Base-by-base conservation (phyloP, 192 early-diverging fungal genomes). In the Entophlyctis luteolus region DNA sequence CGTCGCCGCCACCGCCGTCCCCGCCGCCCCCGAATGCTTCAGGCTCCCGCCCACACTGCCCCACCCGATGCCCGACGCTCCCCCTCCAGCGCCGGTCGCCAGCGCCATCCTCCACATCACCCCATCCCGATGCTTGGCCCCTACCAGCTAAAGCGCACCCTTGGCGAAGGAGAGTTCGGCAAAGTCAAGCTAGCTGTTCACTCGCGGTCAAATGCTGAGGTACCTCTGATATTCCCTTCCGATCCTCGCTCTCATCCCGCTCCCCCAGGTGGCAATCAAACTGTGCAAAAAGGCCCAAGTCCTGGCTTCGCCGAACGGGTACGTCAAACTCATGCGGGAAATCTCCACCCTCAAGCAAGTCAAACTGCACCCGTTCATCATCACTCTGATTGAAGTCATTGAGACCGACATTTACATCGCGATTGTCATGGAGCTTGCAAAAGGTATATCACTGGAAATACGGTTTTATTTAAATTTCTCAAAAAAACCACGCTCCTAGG, bases 371-470 rank as follows among this genome's bases (percentile, higher is more conserved):
- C 87, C 89, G 10, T 87, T 89, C 75, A 95, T 99, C 62, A 93
- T 99, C 28, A 86, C 89, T 70, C 78, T 98, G 28, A 88, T 88
- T 70, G 95, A 99, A 70, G 94, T 99, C 16, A 91, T 99, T 69
- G 96, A 99, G 74, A 95, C 93, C 4, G 93, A 93, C 55, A 78
- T 87, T 62, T 96, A 98, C 72, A 95, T 99, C 77, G 96, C 95
- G 33, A 96, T 99, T 69, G 89, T 98, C 28, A 88, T 98, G 73
- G 93, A 98, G 75, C 95, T 67, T 8, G 60, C 60, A 20, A 63
- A 48, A 34, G 59, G 32, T 55, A n/a, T n/a, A 20, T 14, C 25
- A 8, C 25, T 52, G 6, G 25, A 14, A 8, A 8, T 12, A 25
- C 10, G 25, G 10, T 20, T 25, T 12, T 52, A 20, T 53, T 10